Evolutionary conservation across 202 grass and related monocot genomes (phyloP), one percentile per base, ranked within the genome.

Genomic region (Elaeis oleifera): DNA sequence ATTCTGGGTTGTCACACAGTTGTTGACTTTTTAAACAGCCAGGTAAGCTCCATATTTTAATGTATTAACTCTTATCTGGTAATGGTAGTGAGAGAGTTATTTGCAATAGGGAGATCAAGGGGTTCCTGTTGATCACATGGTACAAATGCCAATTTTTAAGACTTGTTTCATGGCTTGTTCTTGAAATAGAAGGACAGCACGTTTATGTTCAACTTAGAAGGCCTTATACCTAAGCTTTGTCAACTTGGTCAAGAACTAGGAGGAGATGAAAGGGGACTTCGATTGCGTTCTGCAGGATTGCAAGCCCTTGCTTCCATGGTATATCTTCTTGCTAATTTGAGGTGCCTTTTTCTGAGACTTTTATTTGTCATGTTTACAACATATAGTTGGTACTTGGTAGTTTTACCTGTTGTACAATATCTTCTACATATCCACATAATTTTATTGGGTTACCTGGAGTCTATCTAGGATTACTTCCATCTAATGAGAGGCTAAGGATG

Each of bases 191-290:
- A 89, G 74, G 85, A 86, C 32, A 88, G 85, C 56, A 81, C 94
- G 22, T 84, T 92, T 65, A 99, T 99, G 94, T 99, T 92, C 76
- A 89, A 81, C 71, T 61, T 99, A 67, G 94, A 99, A 89, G 82
- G 94, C 50, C 68, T 99, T 6, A 86, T 89, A 70, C 77, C 94
- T 62, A 99, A 89, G 61, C 82, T 99, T 79, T 92, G 94, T 74
- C 71, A 84, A 77, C 81, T 99, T 76, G 82, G 80, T 78, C 80
- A 81, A 71, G 74, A 85, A 58, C 61, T 74, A 71, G 85, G 83
- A 69, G 81, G 78, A 80, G 81, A 90, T 83, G 74, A 89, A 49
- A 79, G 74, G 76, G 87, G 76, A 57, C 69, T 99, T 19, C 61
- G 57, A 51, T 76, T 92, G 51, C 80, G 77, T 65, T 89, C 82